Base-by-base conservation (phyloP, 2,329 filamentous ascomycete species). In the Lecanosticta acicola region DNA sequence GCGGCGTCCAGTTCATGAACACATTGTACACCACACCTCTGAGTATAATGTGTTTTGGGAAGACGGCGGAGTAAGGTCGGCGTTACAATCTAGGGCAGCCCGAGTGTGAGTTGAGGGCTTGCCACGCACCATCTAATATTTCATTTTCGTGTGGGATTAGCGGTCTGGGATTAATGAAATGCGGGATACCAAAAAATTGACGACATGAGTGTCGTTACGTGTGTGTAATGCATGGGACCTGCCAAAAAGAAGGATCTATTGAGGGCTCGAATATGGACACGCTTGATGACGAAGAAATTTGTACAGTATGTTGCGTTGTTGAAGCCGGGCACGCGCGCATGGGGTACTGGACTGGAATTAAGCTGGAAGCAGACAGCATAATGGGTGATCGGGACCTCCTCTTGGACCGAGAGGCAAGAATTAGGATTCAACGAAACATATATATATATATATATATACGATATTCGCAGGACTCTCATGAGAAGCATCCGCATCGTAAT, bases 1-100 rank as follows among this genome's bases (percentile, higher is more conserved):
- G 46, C 43, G 4, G 24, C 41, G 19, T 46, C 44, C 14, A 44
- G 43, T 33, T 54, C 36, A 49, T 49, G 48, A 50, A 14, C 35
- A n/a, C n/a, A n/a, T n/a, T 40, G 13, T 4, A 13, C 21, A 18
- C 19, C 11, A n/a, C 18, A 39, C 24, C 17, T 29, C 24, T 11
- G 24, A 29, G 11, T 29, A 7, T 29, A 18, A 39, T 19, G 4
- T 39, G 14, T 18, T 5, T 16, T 14, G 13, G 34, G n/a, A n/a
- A n/a, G n/a, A n/a, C n/a, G n/a, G n/a, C n/a, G 37, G 37, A 39
- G 37, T 39, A 39, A 39, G 20, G 24, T 13, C 14, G 37, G 37
- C 37, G 37, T 39, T n/a, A n/a, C n/a, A n/a, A n/a, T n/a, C n/a
- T n/a, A n/a, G n/a, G n/a, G n/a, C n/a, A n/a, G n/a, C n/a, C n/a